Percentiles rank a stretch among this genome's conserved stretches.
Conservation (phyloP, 257 asterid species). For the Primulina eburnea region DNA sequence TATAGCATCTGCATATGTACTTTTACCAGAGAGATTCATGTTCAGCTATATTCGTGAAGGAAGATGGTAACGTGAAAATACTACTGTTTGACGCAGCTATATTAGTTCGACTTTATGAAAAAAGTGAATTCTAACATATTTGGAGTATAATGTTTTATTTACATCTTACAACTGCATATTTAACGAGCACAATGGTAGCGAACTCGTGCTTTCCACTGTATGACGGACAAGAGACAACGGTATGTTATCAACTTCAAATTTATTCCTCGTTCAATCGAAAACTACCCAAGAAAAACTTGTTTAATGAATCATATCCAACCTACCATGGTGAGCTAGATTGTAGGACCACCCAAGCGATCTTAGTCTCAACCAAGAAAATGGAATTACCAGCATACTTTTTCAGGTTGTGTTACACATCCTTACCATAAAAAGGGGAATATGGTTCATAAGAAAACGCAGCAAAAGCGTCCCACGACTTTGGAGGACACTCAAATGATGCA, state of each 20-base stretch:
- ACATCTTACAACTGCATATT: neutral
- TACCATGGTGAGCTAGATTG: slow-evolving; percentile 12
- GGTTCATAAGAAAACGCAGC: neutral
- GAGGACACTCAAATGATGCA: neutral
- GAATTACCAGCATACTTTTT: neutral
- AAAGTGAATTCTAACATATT: neutral
- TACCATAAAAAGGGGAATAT: neutral
- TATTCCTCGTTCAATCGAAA: neutral
- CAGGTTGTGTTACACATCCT: neutral
- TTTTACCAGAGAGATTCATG: slow-evolving; percentile 15
- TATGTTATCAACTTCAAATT: neutral
- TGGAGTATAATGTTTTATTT: neutral
- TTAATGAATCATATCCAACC: slow-evolving; percentile 3
- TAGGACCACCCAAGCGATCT: slow-evolving; percentile 22
- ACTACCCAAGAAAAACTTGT: slow-evolving; percentile 6
- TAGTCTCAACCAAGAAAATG: slow-evolving; percentile 27
- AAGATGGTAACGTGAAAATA: no score
- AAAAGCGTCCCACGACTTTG: slow-evolving; percentile 12
- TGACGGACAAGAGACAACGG: no score
- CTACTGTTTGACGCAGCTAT: neutral
- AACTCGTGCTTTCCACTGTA: neutral
- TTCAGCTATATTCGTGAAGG: slow-evolving; percentile 38
- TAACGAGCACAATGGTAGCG: neutral
- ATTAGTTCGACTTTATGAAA: no score
- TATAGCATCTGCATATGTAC: neutral